A percentile compares a stretch with the other conserved stretches of the same genome.
Evolutionary conservation across 1,284 basidiomycete genomes (phyloP).

Genomic region (Wallemia hederae): DNA sequence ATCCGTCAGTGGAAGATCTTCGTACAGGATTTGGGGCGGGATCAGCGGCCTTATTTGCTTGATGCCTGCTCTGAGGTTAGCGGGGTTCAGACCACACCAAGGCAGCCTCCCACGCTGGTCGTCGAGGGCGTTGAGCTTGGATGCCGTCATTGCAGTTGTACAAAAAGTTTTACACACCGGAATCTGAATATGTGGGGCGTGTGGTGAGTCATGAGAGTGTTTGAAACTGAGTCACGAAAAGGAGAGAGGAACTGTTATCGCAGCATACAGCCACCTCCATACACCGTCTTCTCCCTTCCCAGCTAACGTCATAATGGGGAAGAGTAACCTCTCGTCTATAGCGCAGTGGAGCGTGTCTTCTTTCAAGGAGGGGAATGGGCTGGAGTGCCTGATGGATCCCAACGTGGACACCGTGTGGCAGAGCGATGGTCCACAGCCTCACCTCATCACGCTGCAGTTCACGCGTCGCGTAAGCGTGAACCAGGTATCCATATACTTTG

Average conservation of each 20-base stretch:
- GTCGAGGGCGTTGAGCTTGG: background rate
- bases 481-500: slow-evolving; percentile 75
- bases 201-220: too few species aligned
- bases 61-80: background rate
- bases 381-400: slow-evolving; percentile 62
- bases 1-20: slow-evolving; percentile 1
- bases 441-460: slow-evolving; percentile 82
- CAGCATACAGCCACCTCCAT: too few species aligned
- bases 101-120: background rate
- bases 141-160: background rate
- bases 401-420: slow-evolving; percentile 94
- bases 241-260: too few species aligned
- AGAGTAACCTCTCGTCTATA: slow-evolving; percentile 13
- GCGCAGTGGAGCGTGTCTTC: slow-evolving; percentile 93
- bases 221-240: too few species aligned
- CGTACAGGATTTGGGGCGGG: background rate
- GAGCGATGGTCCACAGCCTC: slow-evolving; percentile 91
- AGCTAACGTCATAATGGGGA: background rate
- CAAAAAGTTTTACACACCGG: too few species aligned
- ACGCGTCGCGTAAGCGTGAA: slow-evolving; percentile 22
- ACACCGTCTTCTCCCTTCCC: too few species aligned
- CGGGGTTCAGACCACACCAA: background rate
- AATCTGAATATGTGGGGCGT: too few species aligned
- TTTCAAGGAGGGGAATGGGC: slow-evolving; percentile 84
- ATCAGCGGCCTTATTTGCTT: background rate